These are phyloP conservation scores for Euphorbia peplus DNA, from an alignment of 345 rosid species.

Conservation along the genomic window DNA sequence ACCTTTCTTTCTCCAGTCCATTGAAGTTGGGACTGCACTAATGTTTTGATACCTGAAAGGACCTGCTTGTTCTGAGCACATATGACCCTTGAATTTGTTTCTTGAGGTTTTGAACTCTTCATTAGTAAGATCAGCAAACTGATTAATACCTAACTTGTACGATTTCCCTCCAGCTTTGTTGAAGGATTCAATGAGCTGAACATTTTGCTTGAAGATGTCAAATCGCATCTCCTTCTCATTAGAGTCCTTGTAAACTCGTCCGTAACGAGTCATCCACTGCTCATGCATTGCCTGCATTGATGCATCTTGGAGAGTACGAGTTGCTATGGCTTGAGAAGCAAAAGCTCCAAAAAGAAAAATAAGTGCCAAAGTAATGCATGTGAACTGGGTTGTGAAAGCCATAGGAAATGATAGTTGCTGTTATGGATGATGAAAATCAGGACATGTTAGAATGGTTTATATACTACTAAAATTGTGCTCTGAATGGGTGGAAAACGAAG, in stretches of 20 bases:
- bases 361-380: not conserved
- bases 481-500: no score
- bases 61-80: no score
- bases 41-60: conserved; percentile 25
- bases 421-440: no score
- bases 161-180: conserved; percentile 25
- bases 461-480: no score
- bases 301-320: conserved; percentile 17
- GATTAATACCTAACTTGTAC: conserved; percentile 41
- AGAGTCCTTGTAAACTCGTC: conserved; percentile 15
- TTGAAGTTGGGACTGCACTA: not conserved
- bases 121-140: conserved; percentile 43
- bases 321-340: conserved; percentile 10
- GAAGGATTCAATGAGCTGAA: conserved; percentile 20
- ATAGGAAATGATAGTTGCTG: no score
- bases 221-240: conserved; percentile 27
- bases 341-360: conserved; percentile 5
- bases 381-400: no score
- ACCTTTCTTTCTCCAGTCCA: conserved; percentile 10
- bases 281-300: conserved; percentile 27
- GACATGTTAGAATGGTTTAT: no score
- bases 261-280: conserved; percentile 33
- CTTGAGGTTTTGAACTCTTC: conserved; percentile 40
- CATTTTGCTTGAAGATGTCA: conserved; percentile 31
- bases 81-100: conserved; percentile 28